Evolutionary conservation across 345 rosid species (phyloP), one percentile per base, ranked within the genome.

Genomic region (Streptanthus diversifolius): DNA sequence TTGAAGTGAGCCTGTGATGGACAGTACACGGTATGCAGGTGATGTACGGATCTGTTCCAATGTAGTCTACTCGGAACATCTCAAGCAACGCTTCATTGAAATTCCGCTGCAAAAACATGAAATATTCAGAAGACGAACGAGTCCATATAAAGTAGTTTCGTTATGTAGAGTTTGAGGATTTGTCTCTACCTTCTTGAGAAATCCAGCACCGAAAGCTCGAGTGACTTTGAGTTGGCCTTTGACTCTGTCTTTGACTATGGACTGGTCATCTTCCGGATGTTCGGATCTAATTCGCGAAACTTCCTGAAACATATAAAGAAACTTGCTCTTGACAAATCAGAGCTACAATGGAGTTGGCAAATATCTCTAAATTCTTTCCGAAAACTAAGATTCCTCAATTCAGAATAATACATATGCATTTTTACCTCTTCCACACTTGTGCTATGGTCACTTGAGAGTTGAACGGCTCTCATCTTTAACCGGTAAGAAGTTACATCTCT

Each of bases 151-250:
- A 33, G 45, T 40, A 25, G 1, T 48, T 64, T 41, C 35, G 43
- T 14, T 72, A 51, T 51, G 27, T 21, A 39, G 53, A 22, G 17
- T 62, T 52, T 62, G 27, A 35, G 44, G 40, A 27, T 14, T 58
- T 62, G 53, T 79, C 83, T 63, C n/a, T 54, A 88, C 98, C 92
- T 88, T 93, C 86, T 93, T 93, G 70, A 93, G 82, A 83, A 93
- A 93, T 19, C 90, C 91, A 51, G 97, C 98, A 63, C 97, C 98
- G 61, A 93, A 93, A 25, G 98, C 96, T 82, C 98, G 79, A 35
- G 97, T 93, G 72, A 90, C 97, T 86, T 90, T 93, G 65, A 93
- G 71, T 76, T 90, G 97, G 32, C 98, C 98, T 82, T 93, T 93
- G 51, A 90, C 97, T 79, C 98, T 80, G 81, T 86, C 95, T 76